Conservation (phyloP, 305 asterid genomes). For the Salvia sclarea region DNA sequence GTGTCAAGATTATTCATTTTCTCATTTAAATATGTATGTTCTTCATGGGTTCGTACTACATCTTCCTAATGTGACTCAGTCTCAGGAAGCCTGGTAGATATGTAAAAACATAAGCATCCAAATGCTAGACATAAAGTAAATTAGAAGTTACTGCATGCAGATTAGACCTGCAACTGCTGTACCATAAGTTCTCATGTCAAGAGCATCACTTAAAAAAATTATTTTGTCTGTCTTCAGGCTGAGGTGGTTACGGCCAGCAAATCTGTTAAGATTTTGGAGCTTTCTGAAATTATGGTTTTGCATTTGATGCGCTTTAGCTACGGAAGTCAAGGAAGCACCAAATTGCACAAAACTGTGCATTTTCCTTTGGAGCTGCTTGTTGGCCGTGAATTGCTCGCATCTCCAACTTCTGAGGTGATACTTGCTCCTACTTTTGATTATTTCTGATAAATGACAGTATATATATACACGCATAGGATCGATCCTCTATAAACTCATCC, state of each 20-base stretch:
- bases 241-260: constrained; percentile 82
- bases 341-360: constrained; percentile 69
- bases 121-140: neutral
- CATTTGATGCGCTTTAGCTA: constrained; percentile 88
- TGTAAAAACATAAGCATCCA: constrained; percentile 1
- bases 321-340: constrained; percentile 75
- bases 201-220: too few relatives aligned
- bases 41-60: constrained; percentile 8
- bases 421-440: constrained; percentile 19
- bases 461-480: too few relatives aligned
- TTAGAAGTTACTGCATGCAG: constrained; percentile 3
- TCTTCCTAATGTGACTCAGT: constrained; percentile 16
- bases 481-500: too few relatives aligned
- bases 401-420: constrained; percentile 62
- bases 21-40: neutral
- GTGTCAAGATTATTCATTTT: constrained; percentile 18
- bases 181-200: constrained; percentile 6
- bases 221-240: constrained; percentile 47
- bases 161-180: constrained; percentile 14
- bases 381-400: constrained; percentile 67
- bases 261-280: constrained; percentile 69
- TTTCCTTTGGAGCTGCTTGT: constrained; percentile 76
- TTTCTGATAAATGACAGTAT: neutral
- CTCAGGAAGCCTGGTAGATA: constrained; percentile 56
- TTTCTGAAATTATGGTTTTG: constrained; percentile 71